Conservation (phyloP, 2,329 filamentous ascomycete species). For the Cladosporium sp. region DNA sequence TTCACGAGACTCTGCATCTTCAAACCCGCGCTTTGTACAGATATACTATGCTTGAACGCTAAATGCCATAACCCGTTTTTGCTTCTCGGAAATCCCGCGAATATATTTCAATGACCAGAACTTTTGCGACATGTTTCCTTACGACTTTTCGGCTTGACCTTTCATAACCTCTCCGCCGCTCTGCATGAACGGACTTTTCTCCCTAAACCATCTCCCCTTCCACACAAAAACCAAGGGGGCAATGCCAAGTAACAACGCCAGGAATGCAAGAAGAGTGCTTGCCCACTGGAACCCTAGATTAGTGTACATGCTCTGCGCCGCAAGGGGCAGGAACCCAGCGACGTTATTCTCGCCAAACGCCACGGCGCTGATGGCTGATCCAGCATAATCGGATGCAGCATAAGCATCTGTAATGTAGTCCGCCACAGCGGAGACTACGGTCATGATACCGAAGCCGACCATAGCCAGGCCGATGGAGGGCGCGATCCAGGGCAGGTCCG, state of each 20-base stretch:
- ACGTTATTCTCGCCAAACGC: conserved; percentile 45
- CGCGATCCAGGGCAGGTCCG: conserved; percentile 41
- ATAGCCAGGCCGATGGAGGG: conserved; percentile 43
- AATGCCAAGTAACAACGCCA: conserved; percentile 38
- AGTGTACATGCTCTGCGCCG: conserved; percentile 43
- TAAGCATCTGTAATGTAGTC: conserved; percentile 48
- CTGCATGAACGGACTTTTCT: conserved; percentile 30
- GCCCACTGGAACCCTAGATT: conserved; percentile 46
- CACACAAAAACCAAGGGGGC: conserved; percentile 40
- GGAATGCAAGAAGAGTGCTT: conserved; percentile 41
- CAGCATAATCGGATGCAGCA: conserved; percentile 40
- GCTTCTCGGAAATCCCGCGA: too few species aligned
- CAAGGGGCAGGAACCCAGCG: conserved; percentile 44
- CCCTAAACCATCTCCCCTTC: conserved; percentile 28
- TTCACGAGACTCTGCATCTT: too few species aligned
- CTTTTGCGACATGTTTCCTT: neutral
- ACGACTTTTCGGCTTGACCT: neutral
- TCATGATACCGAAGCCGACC: conserved; percentile 45
- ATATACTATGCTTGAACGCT: too few species aligned
- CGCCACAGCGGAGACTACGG: conserved; percentile 40
- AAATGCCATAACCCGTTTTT: too few species aligned
- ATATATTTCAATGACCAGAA: too few species aligned
- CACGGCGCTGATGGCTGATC: conserved; percentile 44
- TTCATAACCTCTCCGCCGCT: conserved; percentile 6
- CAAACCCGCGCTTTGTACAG: too few species aligned